Evolutionary conservation across 1,284 basidiomycete genomes (phyloP).

Genomic region (Trametes sp.): DNA sequence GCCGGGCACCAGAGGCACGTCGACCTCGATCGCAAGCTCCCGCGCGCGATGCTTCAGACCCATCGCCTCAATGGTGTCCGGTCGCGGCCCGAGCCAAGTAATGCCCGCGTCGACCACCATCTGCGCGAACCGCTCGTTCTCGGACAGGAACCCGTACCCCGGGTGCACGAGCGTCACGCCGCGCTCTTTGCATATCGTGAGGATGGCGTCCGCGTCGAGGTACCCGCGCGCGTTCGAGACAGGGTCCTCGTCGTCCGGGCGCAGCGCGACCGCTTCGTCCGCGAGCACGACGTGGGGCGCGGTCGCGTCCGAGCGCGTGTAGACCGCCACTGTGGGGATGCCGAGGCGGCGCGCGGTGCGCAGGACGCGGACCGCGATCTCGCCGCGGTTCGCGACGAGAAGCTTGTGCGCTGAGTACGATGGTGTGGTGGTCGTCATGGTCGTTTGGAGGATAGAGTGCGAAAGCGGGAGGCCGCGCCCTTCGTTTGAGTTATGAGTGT

Average conservation of each 20-base stretch:
- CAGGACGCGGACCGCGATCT: conserved; percentile 64
- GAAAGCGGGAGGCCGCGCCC: not conserved
- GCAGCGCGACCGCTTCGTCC: conserved; percentile 54
- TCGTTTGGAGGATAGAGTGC: not conserved
- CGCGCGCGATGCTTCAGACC: conserved; percentile 72
- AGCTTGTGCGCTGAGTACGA: conserved; percentile 43
- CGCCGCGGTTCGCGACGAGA: conserved; percentile 58
- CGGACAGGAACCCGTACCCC: conserved; percentile 74
- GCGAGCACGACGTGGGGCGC: conserved; percentile 62
- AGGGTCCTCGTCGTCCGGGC: conserved; percentile 30
- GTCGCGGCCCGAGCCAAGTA: conserved; percentile 66
- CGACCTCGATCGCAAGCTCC: conserved; percentile 54
- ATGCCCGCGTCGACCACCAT: conserved; percentile 56
- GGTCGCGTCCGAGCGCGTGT: conserved; percentile 60
- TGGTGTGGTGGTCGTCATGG: not conserved
- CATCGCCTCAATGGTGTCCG: conserved; percentile 61
- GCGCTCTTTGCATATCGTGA: conserved; percentile 53
- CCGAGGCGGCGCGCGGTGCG: conserved; percentile 58
- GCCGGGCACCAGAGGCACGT: conserved; percentile 65
- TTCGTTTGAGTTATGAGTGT: not conserved
- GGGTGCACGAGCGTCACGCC: conserved; percentile 66
- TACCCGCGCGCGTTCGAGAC: conserved; percentile 47
- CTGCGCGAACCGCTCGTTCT: conserved; percentile 66
- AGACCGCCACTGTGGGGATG: conserved; percentile 59
- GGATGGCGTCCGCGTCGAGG: conserved; percentile 49